Percentiles rank a stretch among this genome's conserved stretches.
These are phyloP conservation scores for Nakazawaea peltata DNA, from an alignment of 805 yeast species.

Conservation along the genomic window DNA sequence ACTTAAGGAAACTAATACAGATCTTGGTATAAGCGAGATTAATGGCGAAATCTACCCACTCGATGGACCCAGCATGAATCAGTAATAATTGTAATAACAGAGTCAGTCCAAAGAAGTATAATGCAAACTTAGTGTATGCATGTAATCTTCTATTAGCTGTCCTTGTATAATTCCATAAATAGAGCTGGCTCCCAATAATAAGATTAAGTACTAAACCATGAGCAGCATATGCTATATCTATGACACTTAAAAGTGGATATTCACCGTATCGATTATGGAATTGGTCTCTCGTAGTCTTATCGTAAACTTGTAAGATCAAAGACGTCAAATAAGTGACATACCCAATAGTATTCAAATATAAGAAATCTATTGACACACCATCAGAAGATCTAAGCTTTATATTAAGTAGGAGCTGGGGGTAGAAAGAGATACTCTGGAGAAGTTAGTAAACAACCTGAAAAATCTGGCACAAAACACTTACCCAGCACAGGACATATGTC, in stretches of 20 bases:
- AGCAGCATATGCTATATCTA: constrained; percentile 37
- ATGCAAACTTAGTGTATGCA: constrained; percentile 14
- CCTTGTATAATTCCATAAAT: constrained; percentile 25
- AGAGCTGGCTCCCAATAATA: constrained; percentile 29
- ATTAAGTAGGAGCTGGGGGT: constrained; percentile 38
- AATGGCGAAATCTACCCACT: constrained; percentile 29
- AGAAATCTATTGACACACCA: constrained; percentile 42
- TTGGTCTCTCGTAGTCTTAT: constrained; percentile 21
- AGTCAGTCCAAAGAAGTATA: constrained; percentile 11
- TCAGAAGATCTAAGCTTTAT: constrained; percentile 31
- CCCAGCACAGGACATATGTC: constrained; percentile 32
- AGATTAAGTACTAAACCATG: constrained; percentile 38
- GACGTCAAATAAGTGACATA: constrained; percentile 36
- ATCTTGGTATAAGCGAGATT: constrained; percentile 37
- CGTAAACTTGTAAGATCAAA: constrained; percentile 32
- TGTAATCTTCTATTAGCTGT: constrained; percentile 19
- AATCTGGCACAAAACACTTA: background rate
- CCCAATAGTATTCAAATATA: constrained; percentile 38
- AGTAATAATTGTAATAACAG: constrained; percentile 12
- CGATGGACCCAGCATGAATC: constrained; percentile 10
- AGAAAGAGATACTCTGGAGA: constrained; percentile 36
- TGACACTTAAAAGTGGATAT: constrained; percentile 31
- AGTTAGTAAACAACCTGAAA: background rate
- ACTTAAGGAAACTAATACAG: constrained; percentile 33
- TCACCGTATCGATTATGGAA: constrained; percentile 23